These are phyloP conservation scores for Phytophthora pisi DNA, from an alignment of 352 stramenopile genomes.

Conservation along the genomic window DNA sequence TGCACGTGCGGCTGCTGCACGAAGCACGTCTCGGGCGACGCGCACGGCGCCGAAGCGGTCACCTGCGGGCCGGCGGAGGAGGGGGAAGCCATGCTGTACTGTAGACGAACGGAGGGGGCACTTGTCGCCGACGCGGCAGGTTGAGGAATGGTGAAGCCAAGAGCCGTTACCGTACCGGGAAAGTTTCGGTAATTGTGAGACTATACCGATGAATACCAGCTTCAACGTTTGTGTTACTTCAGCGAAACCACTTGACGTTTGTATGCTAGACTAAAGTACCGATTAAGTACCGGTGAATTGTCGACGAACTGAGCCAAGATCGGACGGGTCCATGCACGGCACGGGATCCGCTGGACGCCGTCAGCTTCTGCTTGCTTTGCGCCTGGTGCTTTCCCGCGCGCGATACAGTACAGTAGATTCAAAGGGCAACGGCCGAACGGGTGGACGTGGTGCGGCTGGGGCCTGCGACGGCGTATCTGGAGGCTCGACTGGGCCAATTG, in stretches of 20 bases:
- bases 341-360: not conserved
- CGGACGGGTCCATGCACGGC: not conserved
- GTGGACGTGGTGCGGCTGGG: conserved; percentile 18
- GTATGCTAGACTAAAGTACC: not conserved
- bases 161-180: not conserved
- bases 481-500: conserved; percentile 23
- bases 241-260: not conserved
- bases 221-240: not conserved
- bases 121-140: conserved; percentile 18
- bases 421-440: conserved; percentile 17
- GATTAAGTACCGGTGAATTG: not conserved
- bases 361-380: not conserved
- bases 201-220: not conserved
- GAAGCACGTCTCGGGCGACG: conserved; percentile 66
- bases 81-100: conserved; percentile 8
- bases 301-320: not conserved
- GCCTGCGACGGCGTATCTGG: not conserved
- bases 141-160: conserved; percentile 20
- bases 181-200: no score
- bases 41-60: conserved; percentile 43
- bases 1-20: conserved; percentile 73
- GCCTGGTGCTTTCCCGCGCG: conserved; percentile 3
- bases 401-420: conserved; percentile 2
- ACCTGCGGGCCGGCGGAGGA: conserved; percentile 25
- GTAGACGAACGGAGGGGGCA: not conserved